phyloP scores from a whole-genome alignment of 441 rosid species.

The Macaranga tanarius region DNA sequence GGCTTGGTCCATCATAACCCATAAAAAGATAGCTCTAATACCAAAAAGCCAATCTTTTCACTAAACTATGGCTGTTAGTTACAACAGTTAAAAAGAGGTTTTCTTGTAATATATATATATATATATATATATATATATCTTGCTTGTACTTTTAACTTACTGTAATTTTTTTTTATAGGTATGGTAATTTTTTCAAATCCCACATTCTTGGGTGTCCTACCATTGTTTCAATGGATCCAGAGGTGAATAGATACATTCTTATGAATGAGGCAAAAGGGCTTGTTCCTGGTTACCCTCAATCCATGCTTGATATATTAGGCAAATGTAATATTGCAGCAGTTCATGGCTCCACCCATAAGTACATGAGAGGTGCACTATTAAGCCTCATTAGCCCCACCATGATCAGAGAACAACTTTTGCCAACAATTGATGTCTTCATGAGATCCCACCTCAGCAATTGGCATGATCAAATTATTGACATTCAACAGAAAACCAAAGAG shows the following conservation, averaged over 20 bases:
- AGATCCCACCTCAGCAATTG: conserved; percentile 65
- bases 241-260: conserved; percentile 67
- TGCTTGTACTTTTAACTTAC: not conserved
- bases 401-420: conserved; percentile 70
- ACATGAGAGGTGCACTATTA: conserved; percentile 80
- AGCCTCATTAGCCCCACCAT: conserved; percentile 61
- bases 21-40: conserved; percentile 14
- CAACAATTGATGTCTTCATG: conserved; percentile 76
- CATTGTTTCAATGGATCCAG: conserved; percentile 90
- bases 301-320: conserved; percentile 90
- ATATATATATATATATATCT: too few species aligned
- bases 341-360: conserved; percentile 71
- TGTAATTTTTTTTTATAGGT: conserved; percentile 37
- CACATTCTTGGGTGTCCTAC: conserved; percentile 90
- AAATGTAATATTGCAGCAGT: conserved; percentile 90
- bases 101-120: conserved; percentile 23
- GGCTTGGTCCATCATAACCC: conserved; percentile 24
- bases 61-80: conserved; percentile 10
- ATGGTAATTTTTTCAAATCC: conserved; percentile 79
- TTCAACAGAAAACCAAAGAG: conserved; percentile 83
- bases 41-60: conserved; percentile 19
- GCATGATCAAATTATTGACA: conserved; percentile 57
- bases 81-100: conserved; percentile 25
- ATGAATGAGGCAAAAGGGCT: conserved; percentile 85
- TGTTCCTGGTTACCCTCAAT: conserved; percentile 90